Evolutionary conservation across 2,329 filamentous ascomycete genomes (phyloP), one percentile per base, ranked within the genome.

Genomic region (Xylaria sp.): DNA sequence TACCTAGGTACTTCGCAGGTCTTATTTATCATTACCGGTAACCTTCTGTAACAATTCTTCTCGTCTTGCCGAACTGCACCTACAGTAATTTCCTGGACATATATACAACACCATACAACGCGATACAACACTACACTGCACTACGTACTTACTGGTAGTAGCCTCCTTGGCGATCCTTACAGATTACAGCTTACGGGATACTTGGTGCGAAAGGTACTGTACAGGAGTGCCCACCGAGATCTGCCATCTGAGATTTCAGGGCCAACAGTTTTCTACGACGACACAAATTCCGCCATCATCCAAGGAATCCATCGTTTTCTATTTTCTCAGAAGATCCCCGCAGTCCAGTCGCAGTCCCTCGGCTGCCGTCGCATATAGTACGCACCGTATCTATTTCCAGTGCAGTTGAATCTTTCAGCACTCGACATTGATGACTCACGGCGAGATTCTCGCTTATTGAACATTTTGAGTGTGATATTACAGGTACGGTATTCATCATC

Each of bases 161-260:
- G 60, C 50, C 42, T 35, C 32, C 66, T 60, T 57, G 67, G 63
- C 60, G 60, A 68, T 69, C 68, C 65, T 60, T 35, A 27, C 54
- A 42, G 51, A 25, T n/a, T 29, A 29, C 48, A 5, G 9, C 2
- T 35, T 35, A 18, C 51, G 32, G 51, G 18, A 35, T n/a, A 54
- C 35, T 47, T 62, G 25, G 62, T 62, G 35, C 37, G 37, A 27
- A 27, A 44, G 16, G 27, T n/a, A 16, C 27, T 23, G 21, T 51
- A 18, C 44, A 55, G 65, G 44, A 51, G 68, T 48, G 68, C 18
- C 68, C 61, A 62, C 51, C 57, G 42, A 27, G 65, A 65, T 65
- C 61, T 68, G 40, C 61, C 40, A 51, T 59, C 59, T 66, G 66
- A 35, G 32, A 35, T 35, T 60, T 60, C 63, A 67, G 60, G 12